phyloP scores from a whole-genome alignment of 768 basidiomycete species.

The Russula sp. region DNA sequence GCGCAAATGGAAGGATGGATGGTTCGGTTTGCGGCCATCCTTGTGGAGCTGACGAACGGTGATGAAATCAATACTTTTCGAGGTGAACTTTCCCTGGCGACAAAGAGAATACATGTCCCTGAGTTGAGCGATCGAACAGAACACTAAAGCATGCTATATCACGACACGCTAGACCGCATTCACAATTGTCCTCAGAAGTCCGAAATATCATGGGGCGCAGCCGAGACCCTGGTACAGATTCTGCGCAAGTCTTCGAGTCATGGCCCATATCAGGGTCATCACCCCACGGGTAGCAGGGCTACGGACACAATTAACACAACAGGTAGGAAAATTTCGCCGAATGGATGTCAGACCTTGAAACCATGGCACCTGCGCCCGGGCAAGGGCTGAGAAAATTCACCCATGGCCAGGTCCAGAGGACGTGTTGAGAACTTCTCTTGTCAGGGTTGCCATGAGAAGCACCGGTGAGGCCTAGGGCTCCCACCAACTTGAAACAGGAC shows the following conservation, averaged over 20 bases:
- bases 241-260: neutral
- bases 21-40: slow-evolving; percentile 12
- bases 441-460: slow-evolving; percentile 2
- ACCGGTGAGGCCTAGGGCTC: neutral
- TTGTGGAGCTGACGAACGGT: neutral
- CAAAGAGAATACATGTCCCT: neutral
- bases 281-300: slow-evolving; percentile 1
- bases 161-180: neutral
- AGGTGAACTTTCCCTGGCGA: neutral
- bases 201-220: neutral
- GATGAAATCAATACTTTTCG: slow-evolving; percentile 1
- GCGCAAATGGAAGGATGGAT: neutral
- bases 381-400: neutral
- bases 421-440: neutral
- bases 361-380: neutral
- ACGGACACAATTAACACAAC: neutral
- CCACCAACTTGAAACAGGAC: neutral
- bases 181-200: neutral
- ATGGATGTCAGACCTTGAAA: neutral
- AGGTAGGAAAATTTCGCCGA: neutral
- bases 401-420: neutral
- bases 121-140: neutral
- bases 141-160: neutral
- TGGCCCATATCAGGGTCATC: neutral
- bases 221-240: neutral